Evolutionary conservation across 1,284 basidiomycete species (phyloP).

Genomic region (Ustilago shanxiensis): DNA sequence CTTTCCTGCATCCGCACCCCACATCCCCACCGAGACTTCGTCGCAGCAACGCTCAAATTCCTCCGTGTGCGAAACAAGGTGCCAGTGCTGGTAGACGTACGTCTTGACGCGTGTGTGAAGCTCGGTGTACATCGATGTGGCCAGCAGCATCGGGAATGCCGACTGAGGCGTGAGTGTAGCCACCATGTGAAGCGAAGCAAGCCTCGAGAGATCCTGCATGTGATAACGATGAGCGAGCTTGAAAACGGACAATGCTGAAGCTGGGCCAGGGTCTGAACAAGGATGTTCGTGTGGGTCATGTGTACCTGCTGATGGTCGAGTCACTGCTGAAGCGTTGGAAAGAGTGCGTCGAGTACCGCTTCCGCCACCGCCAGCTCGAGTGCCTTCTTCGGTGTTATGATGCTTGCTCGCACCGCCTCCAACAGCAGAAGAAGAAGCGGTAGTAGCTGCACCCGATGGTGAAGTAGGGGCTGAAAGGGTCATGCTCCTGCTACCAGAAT

Average conservation of each 20-base stretch:
- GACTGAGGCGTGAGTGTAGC: constrained; percentile 79
- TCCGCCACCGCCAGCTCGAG: not conserved
- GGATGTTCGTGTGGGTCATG: constrained; percentile 82
- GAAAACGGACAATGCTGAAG: constrained; percentile 79
- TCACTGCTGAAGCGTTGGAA: constrained; percentile 9
- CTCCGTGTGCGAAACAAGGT: constrained; percentile 49
- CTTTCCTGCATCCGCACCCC: constrained; percentile 55
- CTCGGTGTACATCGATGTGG: constrained; percentile 60
- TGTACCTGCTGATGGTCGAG: not conserved
- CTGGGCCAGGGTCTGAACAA: constrained; percentile 72
- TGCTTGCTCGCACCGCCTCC: constrained; percentile 16
- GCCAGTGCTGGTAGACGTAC: constrained; percentile 65
- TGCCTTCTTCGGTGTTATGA: constrained; percentile 11
- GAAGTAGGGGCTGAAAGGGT: constrained; percentile 28
- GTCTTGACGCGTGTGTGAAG: constrained; percentile 61
- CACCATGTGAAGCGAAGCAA: constrained; percentile 82
- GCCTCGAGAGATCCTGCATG: constrained; percentile 77
- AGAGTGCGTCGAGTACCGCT: constrained; percentile 11
- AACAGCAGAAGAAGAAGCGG: not conserved
- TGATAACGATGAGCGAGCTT: constrained; percentile 83
- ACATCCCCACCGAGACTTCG: constrained; percentile 63
- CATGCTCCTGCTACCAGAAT: constrained; percentile 4
- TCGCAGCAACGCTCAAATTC: constrained; percentile 68
- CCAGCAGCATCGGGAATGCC: constrained; percentile 80
- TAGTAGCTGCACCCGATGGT: not conserved